A percentile compares a stretch with the other conserved stretches of the same genome.
Conservation (phyloP, 108 stramenopile species). For the Parietichytrium sp. region DNA sequence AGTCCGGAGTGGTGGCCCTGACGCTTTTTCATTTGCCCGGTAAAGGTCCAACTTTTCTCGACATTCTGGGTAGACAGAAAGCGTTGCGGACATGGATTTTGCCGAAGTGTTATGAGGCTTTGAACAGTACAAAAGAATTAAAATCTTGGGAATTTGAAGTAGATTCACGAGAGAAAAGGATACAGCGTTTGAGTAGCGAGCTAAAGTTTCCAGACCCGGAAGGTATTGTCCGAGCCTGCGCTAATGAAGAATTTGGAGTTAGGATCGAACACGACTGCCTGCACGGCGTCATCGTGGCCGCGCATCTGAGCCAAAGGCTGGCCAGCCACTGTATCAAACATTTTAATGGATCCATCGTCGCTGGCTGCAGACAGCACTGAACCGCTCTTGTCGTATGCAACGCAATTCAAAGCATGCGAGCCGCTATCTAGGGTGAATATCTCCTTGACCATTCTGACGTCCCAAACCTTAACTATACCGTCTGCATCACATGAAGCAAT, state of each 20-base stretch:
- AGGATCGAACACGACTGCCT: constrained; percentile 61
- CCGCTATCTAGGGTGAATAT: constrained; percentile 56
- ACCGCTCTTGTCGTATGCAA: constrained; percentile 57
- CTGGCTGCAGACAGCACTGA: constrained; percentile 53
- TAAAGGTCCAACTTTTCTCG: no score
- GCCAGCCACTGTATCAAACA: constrained; percentile 38
- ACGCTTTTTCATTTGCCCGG: no score
- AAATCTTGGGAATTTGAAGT: no score
- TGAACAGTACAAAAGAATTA: no score
- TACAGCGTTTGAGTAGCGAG: no score
- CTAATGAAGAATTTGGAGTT: constrained; percentile 54
- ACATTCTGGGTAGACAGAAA: no score
- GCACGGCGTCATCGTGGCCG: constrained; percentile 65
- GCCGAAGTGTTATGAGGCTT: no score
- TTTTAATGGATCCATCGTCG: constrained; percentile 61
- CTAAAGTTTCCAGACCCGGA: constrained; percentile 53
- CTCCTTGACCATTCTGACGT: constrained; percentile 67
- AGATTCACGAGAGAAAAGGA: no score
- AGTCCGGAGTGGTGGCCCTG: no score
- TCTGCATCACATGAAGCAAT: constrained; percentile 66
- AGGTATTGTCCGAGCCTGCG: constrained; percentile 59
- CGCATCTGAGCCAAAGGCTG: constrained; percentile 23
- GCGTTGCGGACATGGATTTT: no score
- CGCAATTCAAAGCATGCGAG: constrained; percentile 55
- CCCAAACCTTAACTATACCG: constrained; percentile 62